A percentile compares a stretch with the other conserved stretches of the same genome.
Evolutionary conservation across 2,329 filamentous ascomycete species (phyloP).

Genomic region (Aspergillus pseudoviridinutans): DNA sequence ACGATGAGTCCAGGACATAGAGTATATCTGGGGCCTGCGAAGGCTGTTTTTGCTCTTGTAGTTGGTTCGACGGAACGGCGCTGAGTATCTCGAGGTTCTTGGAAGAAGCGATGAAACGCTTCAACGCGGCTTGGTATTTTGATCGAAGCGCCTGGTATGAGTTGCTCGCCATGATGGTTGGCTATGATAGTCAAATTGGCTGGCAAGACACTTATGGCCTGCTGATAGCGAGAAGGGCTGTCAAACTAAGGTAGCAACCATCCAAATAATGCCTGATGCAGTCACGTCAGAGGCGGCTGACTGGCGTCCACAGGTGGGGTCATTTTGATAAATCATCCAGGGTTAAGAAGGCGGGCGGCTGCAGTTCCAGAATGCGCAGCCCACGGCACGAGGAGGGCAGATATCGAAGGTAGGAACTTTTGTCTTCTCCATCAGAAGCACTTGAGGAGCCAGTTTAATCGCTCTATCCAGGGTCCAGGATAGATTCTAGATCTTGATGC

Average conservation of each 20-base stretch:
- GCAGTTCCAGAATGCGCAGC: background rate
- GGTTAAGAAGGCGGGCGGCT: background rate
- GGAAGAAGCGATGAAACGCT: conserved; percentile 40
- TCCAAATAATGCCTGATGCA: background rate
- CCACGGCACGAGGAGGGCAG: background rate
- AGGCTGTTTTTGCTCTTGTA: background rate
- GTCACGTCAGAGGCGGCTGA: background rate
- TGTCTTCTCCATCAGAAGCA: background rate
- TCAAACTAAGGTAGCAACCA: background rate
- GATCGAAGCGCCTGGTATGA: conserved; percentile 30
- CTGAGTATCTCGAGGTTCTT: conserved; percentile 32
- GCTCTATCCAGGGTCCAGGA: background rate
- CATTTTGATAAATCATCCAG: background rate
- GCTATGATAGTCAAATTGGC: background rate
- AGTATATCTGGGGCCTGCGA: conserved; percentile 36
- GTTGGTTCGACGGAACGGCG: conserved; percentile 12
- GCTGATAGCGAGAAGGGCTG: background rate
- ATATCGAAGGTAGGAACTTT: background rate
- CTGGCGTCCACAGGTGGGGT: background rate
- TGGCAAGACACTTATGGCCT: background rate
- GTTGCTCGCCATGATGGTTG: conserved; percentile 10
- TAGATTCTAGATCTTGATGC: background rate
- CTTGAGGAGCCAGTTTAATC: background rate
- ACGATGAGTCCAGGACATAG: conserved; percentile 63
- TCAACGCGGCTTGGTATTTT: conserved; percentile 39